Evolutionary conservation across 2,329 filamentous ascomycete species (phyloP).

Genomic region (Paecilomyces formosus): DNA sequence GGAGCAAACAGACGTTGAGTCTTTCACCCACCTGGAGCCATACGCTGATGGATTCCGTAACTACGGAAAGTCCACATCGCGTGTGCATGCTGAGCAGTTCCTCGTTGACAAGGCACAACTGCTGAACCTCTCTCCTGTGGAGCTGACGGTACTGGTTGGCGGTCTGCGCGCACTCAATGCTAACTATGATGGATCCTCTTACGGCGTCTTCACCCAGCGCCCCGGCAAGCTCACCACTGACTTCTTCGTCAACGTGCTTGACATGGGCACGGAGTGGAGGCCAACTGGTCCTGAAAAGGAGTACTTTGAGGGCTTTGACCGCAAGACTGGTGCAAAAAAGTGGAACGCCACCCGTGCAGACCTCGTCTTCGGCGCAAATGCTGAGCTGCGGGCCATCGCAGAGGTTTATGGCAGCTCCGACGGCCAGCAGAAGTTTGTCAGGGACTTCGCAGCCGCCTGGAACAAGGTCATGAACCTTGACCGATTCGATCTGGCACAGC

Average conservation of each 20-base stretch:
- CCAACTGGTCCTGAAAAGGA: conserved; percentile 45
- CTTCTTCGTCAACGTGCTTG: conserved; percentile 74
- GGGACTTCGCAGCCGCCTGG: conserved; percentile 66
- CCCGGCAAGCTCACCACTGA: conserved; percentile 68
- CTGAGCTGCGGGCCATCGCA: conserved; percentile 62
- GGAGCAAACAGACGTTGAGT: conserved; percentile 62
- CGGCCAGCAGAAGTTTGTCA: conserved; percentile 56
- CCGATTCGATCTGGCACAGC: conserved; percentile 53
- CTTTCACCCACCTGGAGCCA: conserved; percentile 61
- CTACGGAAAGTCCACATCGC: conserved; percentile 57
- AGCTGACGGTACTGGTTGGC: conserved; percentile 63
- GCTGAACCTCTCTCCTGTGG: conserved; percentile 62
- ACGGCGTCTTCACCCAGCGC: conserved; percentile 61
- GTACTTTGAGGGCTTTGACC: conserved; percentile 56
- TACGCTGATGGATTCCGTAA: conserved; percentile 71
- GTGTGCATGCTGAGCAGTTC: conserved; percentile 59
- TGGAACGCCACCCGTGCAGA: conserved; percentile 64
- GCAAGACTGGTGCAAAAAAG: conserved; percentile 58
- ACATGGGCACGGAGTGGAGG: conserved; percentile 60
- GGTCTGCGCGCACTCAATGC: conserved; percentile 62
- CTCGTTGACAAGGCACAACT: conserved; percentile 66
- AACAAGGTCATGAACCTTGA: conserved; percentile 68
- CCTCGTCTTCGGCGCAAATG: conserved; percentile 65
- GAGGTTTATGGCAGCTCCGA: conserved; percentile 62
- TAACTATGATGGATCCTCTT: conserved; percentile 62